phyloP scores from a whole-genome alignment of 1,284 basidiomycete species.

The Calocybe gambosa region DNA sequence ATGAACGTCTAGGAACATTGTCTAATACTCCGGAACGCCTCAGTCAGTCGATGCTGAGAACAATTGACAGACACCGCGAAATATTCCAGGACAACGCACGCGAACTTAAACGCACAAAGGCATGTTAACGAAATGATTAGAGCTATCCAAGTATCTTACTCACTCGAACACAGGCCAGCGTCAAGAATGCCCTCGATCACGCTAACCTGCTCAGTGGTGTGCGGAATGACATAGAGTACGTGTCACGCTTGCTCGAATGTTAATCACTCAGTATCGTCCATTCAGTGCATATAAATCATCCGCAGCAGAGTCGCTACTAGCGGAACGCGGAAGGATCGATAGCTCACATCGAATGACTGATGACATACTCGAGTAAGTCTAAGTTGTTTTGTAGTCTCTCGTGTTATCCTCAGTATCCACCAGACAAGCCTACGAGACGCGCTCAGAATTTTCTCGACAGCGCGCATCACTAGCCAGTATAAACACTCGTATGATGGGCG shows the following conservation, averaged over 20 bases:
- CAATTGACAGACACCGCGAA: slow-evolving; percentile 87
- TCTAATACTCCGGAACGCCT: slow-evolving; percentile 74
- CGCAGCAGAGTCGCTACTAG: slow-evolving; percentile 81
- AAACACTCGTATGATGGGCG: slow-evolving; percentile 77
- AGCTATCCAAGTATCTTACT: background rate
- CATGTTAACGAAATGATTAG: slow-evolving; percentile 22
- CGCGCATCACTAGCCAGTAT: slow-evolving; percentile 70
- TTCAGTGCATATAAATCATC: slow-evolving; percentile 82
- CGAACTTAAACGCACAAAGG: slow-evolving; percentile 83
- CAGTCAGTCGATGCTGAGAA: slow-evolving; percentile 80
- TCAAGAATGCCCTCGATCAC: slow-evolving; percentile 81
- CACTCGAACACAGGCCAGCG: slow-evolving; percentile 50
- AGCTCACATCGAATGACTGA: slow-evolving; percentile 94
- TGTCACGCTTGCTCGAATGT: slow-evolving; percentile 24
- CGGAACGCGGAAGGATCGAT: slow-evolving; percentile 87
- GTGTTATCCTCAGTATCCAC: slow-evolving; percentile 5
- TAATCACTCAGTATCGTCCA: background rate
- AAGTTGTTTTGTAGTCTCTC: slow-evolving; percentile 21
- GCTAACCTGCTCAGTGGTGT: slow-evolving; percentile 88
- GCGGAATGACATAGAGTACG: slow-evolving; percentile 88
- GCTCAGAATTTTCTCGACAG: slow-evolving; percentile 91
- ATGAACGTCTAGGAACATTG: slow-evolving; percentile 66
- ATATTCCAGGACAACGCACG: slow-evolving; percentile 83
- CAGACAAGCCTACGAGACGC: slow-evolving; percentile 96
- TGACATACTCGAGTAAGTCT: slow-evolving; percentile 72